A percentile compares a stretch with the other conserved stretches of the same genome.
Evolutionary conservation across 2,329 filamentous ascomycete species (phyloP).

Genomic region (Akanthomyces dipterigenus): DNA sequence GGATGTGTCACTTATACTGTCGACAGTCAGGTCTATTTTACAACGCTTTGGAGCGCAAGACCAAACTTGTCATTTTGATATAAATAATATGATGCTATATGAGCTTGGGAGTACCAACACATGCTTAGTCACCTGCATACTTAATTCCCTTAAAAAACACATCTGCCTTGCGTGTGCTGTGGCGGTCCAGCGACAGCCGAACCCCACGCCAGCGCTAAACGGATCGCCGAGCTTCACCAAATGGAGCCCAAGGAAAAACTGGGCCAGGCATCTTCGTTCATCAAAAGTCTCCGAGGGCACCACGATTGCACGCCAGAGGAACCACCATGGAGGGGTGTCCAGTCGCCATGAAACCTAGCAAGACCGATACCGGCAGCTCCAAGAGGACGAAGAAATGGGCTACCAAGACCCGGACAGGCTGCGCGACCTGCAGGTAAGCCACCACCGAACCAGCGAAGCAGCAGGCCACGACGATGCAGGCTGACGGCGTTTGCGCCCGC

Average conservation of each 20-base stretch:
- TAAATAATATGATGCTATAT: too few species aligned
- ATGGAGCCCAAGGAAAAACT: background rate
- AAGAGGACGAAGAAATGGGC: constrained; percentile 4
- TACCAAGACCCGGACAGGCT: constrained; percentile 17
- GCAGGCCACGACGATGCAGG: too few species aligned
- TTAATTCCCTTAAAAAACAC: background rate
- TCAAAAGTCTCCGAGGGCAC: background rate
- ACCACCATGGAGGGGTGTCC: background rate
- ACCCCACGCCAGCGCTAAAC: background rate
- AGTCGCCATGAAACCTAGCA: background rate
- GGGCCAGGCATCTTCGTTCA: background rate
- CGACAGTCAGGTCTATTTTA: too few species aligned
- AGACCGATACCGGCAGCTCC: background rate
- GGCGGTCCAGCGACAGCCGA: background rate
- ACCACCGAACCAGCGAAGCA: too few species aligned
- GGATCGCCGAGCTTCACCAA: background rate
- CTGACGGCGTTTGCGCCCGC: background rate
- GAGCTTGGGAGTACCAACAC: too few species aligned
- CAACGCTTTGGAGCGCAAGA: too few species aligned
- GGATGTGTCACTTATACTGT: too few species aligned
- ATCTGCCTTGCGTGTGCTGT: background rate
- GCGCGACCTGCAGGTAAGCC: constrained; percentile 17
- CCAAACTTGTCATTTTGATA: too few species aligned
- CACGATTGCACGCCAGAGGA: background rate
- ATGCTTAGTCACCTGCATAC: too few species aligned